These are phyloP conservation scores for Proliferodiscus dingleyae DNA, from an alignment of 2,329 filamentous ascomycete genomes.

Conservation along the genomic window DNA sequence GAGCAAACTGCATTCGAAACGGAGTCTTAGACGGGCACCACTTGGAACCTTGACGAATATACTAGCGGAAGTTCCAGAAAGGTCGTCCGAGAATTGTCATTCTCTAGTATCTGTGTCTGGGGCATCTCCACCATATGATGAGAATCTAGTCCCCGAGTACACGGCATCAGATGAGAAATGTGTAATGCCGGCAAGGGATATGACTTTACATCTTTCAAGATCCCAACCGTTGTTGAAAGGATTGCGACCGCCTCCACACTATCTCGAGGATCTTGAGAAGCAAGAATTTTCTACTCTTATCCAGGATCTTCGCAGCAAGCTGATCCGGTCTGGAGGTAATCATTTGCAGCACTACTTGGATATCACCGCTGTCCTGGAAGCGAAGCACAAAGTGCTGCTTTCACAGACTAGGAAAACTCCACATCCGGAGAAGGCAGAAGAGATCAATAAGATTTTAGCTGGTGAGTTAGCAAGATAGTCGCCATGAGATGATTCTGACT, in stretches of 20 bases:
- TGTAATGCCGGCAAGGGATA: too few relatives aligned
- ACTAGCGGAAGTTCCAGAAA: too few relatives aligned
- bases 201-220: too few relatives aligned
- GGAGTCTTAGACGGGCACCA: too few relatives aligned
- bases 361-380: not conserved
- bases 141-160: too few relatives aligned
- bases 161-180: too few relatives aligned
- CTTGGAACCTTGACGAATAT: too few relatives aligned
- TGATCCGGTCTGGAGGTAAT: not conserved
- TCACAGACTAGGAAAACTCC: not conserved
- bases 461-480: not conserved
- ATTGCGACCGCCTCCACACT: not conserved
- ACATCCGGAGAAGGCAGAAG: not conserved
- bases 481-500: too few relatives aligned
- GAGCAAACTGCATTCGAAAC: too few relatives aligned
- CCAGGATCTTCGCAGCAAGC: not conserved
- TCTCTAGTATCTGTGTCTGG: too few relatives aligned
- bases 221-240: not conserved
- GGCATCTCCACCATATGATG: too few relatives aligned
- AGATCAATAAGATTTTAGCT: not conserved
- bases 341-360: not conserved
- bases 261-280: not conserved
- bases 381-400: not conserved
- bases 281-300: constrained; percentile 3
- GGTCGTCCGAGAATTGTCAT: too few relatives aligned